phyloP scores from a whole-genome alignment of 177 flowering plant genomes.

The Vitis hybrid region DNA sequence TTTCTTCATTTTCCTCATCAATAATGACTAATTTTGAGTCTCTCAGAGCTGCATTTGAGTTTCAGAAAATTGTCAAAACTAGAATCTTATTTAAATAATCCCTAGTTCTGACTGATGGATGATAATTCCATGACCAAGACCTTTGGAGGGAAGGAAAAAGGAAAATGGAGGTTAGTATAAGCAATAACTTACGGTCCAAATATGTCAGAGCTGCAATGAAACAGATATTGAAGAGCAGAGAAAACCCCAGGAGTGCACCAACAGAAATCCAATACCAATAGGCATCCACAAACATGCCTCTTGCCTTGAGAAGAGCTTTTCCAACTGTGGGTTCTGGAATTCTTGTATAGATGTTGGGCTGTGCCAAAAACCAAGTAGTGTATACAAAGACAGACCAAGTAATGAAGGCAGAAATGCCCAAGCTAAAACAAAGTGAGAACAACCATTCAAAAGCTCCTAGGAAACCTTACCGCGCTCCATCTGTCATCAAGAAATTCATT shows the following conservation, averaged over 20 bases:
- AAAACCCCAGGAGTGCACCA: constrained; percentile 67
- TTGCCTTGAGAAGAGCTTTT: too few relatives aligned
- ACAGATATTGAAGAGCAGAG: constrained; percentile 68
- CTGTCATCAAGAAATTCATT: constrained; percentile 43
- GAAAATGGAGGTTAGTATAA: constrained; percentile 3
- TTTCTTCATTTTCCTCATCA: too few relatives aligned
- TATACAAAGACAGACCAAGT: too few relatives aligned
- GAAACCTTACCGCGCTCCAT: constrained; percentile 33
- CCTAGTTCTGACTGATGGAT: background rate
- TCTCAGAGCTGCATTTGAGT: constrained; percentile 46
- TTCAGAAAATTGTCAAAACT: background rate
- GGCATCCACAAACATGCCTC: constrained; percentile 27
- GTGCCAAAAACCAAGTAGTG: too few relatives aligned
- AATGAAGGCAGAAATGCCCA: too few relatives aligned
- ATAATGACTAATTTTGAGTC: constrained; percentile 13
- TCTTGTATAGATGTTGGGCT: too few relatives aligned
- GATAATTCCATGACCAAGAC: background rate
- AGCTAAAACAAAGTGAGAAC: too few relatives aligned
- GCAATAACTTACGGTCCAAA: constrained; percentile 61
- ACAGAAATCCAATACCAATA: constrained; percentile 78
- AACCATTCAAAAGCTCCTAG: background rate
- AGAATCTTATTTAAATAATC: background rate
- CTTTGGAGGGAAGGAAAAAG: background rate
- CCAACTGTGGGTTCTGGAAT: too few relatives aligned
- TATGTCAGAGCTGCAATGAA: constrained; percentile 65